Evolutionary conservation across 805 yeast species (phyloP), one percentile per base, ranked within the genome.

Genomic region (Spathaspora passalidarum): DNA sequence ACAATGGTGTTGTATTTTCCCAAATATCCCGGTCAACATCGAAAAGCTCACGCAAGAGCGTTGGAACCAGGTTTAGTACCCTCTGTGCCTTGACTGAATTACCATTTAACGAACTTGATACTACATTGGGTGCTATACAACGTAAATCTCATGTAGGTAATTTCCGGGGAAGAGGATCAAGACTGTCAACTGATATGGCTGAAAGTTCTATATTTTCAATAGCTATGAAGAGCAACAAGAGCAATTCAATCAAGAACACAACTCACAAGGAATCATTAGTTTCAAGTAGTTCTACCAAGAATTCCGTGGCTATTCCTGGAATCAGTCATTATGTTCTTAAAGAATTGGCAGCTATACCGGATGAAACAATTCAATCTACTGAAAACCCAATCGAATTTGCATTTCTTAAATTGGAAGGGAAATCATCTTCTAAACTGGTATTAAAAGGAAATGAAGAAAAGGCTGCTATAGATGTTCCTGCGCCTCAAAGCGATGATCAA

Each of bases 341-440:
- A 36, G 88, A 84, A 56, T 73, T 90, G 40, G 95, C 95, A 1
- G 86, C 86, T 5, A 81, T 91, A 42, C 92, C 97, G 0, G 97
- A 92, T 61, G 90, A 85, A 40, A 74, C 82, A 0, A 68, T 78
- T 36, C 73, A 69, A 34, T 78, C 75, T 23, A 79, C 75, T 22
- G 80, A 76, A 14, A 87, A 88, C 62, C 96, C 96, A 0, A 70
- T 90, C 11, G 76, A 74, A 43, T 80, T 82, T 40, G 90, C 98
- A 0, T 69, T 91, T 53, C 72, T 72, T 65, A 91, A 86, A 63
- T 69, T 92, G 23, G 95, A 88, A 64, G 98, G 96, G 1, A 79
- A 73, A 32, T 19, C 60, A 40, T 13, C 38, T n/a, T 46, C 50
- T 3, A 46, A 35, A 22, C 46, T 46, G 49, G 40, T 44, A 5